Evolutionary conservation across 2,329 filamentous ascomycete genomes (phyloP).

Genomic region (Trichocomaceae sp.): DNA sequence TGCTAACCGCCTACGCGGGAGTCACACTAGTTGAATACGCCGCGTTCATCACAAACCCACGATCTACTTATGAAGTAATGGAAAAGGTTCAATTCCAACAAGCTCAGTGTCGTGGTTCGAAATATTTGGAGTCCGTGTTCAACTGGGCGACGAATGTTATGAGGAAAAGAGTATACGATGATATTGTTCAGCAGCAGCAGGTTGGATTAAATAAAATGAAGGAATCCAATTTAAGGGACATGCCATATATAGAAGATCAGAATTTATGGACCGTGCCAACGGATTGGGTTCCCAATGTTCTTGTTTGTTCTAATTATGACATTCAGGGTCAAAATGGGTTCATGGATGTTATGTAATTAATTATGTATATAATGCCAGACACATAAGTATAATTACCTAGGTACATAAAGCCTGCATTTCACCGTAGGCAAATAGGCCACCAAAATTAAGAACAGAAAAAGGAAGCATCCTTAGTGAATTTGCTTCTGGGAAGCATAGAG

Average conservation of each 20-base stretch:
- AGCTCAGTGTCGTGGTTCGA: background rate
- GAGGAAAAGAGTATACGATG: background rate
- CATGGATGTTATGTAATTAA: background rate
- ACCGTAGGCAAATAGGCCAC: too few species aligned
- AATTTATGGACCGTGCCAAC: background rate
- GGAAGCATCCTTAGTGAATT: too few species aligned
- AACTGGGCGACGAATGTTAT: background rate
- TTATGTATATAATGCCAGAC: too few species aligned
- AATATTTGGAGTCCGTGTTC: background rate
- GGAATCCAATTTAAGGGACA: background rate
- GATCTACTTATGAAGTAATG: background rate
- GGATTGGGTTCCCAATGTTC: background rate
- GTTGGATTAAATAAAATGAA: background rate
- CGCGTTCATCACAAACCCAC: background rate
- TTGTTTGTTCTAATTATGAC: background rate
- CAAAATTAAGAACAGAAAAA: too few species aligned
- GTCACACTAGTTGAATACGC: background rate
- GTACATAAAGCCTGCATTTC: too few species aligned
- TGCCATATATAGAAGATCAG: background rate
- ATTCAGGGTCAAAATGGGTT: background rate
- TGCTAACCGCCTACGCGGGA: background rate
- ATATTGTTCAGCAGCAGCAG: background rate
- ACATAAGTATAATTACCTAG: too few species aligned
- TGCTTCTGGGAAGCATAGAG: too few species aligned
- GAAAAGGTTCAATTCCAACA: background rate